Evolutionary conservation across 306 rosid genomes (phyloP).

Genomic region (Betula pendula): DNA sequence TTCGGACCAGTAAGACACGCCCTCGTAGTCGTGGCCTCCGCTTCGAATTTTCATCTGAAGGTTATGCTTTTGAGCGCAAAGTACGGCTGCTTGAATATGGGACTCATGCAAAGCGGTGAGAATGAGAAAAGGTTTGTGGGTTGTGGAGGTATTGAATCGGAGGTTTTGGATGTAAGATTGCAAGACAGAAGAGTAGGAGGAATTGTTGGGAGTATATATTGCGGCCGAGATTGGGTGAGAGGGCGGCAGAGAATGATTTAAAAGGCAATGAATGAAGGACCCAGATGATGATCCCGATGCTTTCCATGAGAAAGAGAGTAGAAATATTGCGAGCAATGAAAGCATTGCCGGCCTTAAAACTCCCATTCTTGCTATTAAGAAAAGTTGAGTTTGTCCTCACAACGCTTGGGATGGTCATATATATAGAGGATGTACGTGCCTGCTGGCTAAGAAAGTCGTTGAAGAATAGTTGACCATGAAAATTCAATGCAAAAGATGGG

Average conservation of each 20-base stretch:
- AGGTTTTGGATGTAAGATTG: slow-evolving; percentile 55
- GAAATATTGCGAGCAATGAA: slow-evolving; percentile 1
- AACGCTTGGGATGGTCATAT: background rate
- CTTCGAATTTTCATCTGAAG: slow-evolving; percentile 68
- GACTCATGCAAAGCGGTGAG: slow-evolving; percentile 61
- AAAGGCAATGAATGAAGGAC: slow-evolving; percentile 48
- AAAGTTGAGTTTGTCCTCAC: background rate
- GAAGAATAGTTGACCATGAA: too few relatives aligned
- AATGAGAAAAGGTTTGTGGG: slow-evolving; percentile 57
- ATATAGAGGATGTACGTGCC: too few relatives aligned
- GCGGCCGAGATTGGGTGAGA: slow-evolving; percentile 53
- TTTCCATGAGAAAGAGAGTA: slow-evolving; percentile 9
- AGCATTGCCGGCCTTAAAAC: background rate
- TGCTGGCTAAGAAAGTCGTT: too few relatives aligned
- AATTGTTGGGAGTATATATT: slow-evolving; percentile 48
- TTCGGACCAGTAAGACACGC: slow-evolving; percentile 49
- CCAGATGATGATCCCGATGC: slow-evolving; percentile 29
- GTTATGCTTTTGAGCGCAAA: slow-evolving; percentile 52
- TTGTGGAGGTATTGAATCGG: slow-evolving; percentile 56
- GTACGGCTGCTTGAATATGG: slow-evolving; percentile 46
- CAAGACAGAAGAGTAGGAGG: slow-evolving; percentile 46
- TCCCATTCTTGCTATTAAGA: background rate
- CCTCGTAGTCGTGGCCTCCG: slow-evolving; percentile 77
- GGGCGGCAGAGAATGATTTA: slow-evolving; percentile 37
- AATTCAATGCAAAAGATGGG: too few relatives aligned